Percentiles rank a stretch among this genome's conserved stretches.
phyloP scores from a whole-genome alignment of 208 protist species.

The Porcisia hertigi region DNA sequence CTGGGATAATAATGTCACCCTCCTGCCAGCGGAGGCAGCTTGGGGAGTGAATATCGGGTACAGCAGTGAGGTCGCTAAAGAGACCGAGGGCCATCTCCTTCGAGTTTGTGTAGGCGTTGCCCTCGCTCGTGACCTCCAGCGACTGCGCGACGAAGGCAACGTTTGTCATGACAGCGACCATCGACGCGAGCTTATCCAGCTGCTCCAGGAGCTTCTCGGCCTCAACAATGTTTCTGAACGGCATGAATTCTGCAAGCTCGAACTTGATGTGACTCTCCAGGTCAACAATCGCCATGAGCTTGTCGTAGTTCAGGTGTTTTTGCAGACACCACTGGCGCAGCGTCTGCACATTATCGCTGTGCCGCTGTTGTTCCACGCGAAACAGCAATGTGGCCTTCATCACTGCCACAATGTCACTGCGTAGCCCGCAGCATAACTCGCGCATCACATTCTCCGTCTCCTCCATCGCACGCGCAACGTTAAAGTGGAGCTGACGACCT shows the following conservation, averaged over 20 bases:
- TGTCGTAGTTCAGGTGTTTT: constrained; percentile 67
- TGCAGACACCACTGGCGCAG: constrained; percentile 59
- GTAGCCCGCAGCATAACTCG: constrained; percentile 52
- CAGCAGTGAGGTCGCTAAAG: constrained; percentile 76
- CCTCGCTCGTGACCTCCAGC: constrained; percentile 72
- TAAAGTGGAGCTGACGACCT: constrained; percentile 38
- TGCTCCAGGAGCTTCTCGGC: constrained; percentile 56
- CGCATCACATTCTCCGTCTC: constrained; percentile 81
- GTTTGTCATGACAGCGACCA: constrained; percentile 65
- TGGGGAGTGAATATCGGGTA: constrained; percentile 73
- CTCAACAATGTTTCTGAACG: constrained; percentile 69
- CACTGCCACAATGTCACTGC: constrained; percentile 63
- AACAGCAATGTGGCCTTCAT: constrained; percentile 71
- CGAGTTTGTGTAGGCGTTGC: constrained; percentile 65
- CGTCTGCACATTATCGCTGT: constrained; percentile 45
- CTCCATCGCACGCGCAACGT: constrained; percentile 35
- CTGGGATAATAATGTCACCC: constrained; percentile 68
- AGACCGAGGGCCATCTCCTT: constrained; percentile 73
- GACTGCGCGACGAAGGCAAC: constrained; percentile 55
- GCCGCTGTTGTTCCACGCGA: constrained; percentile 37
- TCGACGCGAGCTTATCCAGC: constrained; percentile 55
- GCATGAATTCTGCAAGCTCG: constrained; percentile 59
- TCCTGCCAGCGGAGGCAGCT: constrained; percentile 69
- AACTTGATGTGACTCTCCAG: constrained; percentile 75
- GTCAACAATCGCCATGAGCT: constrained; percentile 66